Percentiles rank a stretch among this genome's conserved stretches.
These are phyloP conservation scores for Erigeron canadensis DNA, from an alignment of 129 eudicot species.

Conservation along the genomic window DNA sequence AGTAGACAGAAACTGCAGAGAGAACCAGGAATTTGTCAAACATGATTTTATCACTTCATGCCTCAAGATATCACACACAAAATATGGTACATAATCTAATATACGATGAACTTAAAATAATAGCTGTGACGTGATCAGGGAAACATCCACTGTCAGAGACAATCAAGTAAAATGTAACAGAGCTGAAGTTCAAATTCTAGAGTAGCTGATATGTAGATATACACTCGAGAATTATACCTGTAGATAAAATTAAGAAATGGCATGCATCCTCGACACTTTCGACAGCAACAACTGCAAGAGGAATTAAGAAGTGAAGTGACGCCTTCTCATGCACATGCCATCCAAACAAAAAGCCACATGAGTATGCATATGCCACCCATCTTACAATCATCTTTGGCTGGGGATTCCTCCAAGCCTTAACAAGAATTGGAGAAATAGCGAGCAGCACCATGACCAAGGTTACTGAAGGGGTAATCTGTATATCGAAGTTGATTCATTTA, in stretches of 20 bases:
- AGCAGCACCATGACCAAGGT: constrained; percentile 64
- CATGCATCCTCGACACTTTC: constrained; percentile 73
- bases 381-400: constrained; percentile 75
- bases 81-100: no score
- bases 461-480: constrained; percentile 82
- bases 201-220: no score
- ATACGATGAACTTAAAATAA: no score
- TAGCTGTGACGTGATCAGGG: no score
- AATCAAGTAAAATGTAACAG: no score
- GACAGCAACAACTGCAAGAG: constrained; percentile 63
- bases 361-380: constrained; percentile 92
- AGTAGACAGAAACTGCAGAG: constrained; percentile 79
- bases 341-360: constrained; percentile 92
- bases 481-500: constrained; percentile 6
- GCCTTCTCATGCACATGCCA: constrained; percentile 99
- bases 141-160: no score
- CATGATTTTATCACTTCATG: no score
- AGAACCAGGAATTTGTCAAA: not conserved
- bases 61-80: no score
- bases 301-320: constrained; percentile 84
- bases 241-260: constrained; percentile 77
- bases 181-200: no score
- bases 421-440: constrained; percentile 69
- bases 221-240: constrained; percentile 41
- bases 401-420: constrained; percentile 83